Conservation (phyloP, 2,329 filamentous ascomycete species). For the Aspergillus felis region DNA sequence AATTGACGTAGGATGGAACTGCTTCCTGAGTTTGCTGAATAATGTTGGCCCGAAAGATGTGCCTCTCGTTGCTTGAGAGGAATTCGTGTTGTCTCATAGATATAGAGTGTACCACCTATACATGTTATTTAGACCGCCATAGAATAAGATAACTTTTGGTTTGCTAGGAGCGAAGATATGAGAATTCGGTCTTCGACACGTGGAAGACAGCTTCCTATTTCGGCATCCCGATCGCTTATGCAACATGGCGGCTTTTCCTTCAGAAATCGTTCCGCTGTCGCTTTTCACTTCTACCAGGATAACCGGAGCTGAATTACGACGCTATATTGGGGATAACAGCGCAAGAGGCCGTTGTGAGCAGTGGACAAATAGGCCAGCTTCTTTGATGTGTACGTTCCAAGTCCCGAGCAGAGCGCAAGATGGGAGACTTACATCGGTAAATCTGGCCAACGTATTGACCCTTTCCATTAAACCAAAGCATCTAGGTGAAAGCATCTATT, state of each 20-base stretch:
- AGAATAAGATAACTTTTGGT: background rate
- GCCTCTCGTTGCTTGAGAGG: background rate
- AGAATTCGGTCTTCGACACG: too few species aligned
- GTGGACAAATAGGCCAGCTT: too few species aligned
- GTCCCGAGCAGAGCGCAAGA: background rate
- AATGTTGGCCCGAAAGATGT: slow-evolving; percentile 1
- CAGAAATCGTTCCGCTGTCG: background rate
- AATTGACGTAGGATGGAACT: slow-evolving; percentile 12
- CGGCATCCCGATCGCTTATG: background rate
- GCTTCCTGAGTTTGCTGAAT: slow-evolving; percentile 15
- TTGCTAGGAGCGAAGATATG: background rate
- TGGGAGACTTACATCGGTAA: too few species aligned
- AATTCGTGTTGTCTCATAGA: background rate
- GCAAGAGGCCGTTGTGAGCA: too few species aligned
- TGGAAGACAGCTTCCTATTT: background rate
- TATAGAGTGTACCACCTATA: background rate
- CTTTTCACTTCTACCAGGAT: background rate
- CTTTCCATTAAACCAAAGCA: too few species aligned
- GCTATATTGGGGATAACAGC: background rate
- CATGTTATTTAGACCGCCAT: background rate
- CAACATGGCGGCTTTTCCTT: background rate
- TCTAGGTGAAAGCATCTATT: too few species aligned
- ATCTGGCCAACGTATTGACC: too few species aligned
- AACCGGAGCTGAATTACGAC: too few species aligned
- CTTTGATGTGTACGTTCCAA: background rate